These are phyloP conservation scores for Saccharum spontaneum DNA, from an alignment of 176 grass and related monocot genomes.

Conservation along the genomic window DNA sequence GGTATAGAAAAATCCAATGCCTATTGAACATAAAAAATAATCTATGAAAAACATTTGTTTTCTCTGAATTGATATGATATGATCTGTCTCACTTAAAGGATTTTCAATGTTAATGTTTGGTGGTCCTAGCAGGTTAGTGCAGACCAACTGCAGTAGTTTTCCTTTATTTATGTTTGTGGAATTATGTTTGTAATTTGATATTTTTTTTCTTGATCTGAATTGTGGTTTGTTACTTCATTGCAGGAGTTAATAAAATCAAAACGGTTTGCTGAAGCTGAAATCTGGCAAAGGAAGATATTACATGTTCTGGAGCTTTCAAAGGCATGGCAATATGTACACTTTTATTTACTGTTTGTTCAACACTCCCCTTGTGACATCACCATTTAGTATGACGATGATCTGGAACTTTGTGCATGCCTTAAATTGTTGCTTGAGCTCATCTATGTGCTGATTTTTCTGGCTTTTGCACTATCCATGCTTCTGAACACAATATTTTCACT, in stretches of 20 bases:
- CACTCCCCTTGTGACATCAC: neutral
- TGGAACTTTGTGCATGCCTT: neutral
- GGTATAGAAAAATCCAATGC: neutral
- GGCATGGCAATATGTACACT: slow-evolving; percentile 24
- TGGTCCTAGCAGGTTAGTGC: neutral
- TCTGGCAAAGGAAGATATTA: slow-evolving; percentile 87
- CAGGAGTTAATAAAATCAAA: slow-evolving; percentile 74
- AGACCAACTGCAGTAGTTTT: neutral
- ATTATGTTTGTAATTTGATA: slow-evolving; percentile 11
- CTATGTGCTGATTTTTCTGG: neutral
- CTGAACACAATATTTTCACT: neutral
- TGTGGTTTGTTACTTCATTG: slow-evolving; percentile 34
- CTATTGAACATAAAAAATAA: neutral
- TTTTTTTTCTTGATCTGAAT: neutral
- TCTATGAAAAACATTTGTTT: neutral
- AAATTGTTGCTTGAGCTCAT: slow-evolving; percentile 9
- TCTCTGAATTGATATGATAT: neutral
- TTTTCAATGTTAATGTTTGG: neutral
- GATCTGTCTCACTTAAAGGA: neutral
- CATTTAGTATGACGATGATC: neutral
- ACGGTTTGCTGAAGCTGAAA: slow-evolving; percentile 76
- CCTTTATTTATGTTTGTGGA: neutral
- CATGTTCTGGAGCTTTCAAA: slow-evolving; percentile 77
- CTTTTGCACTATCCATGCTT: slow-evolving; percentile 8
- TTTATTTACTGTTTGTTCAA: slow-evolving; percentile 24